These are phyloP conservation scores for Alternaria triticina DNA, from an alignment of 2,329 filamentous ascomycete genomes.

Conservation along the genomic window DNA sequence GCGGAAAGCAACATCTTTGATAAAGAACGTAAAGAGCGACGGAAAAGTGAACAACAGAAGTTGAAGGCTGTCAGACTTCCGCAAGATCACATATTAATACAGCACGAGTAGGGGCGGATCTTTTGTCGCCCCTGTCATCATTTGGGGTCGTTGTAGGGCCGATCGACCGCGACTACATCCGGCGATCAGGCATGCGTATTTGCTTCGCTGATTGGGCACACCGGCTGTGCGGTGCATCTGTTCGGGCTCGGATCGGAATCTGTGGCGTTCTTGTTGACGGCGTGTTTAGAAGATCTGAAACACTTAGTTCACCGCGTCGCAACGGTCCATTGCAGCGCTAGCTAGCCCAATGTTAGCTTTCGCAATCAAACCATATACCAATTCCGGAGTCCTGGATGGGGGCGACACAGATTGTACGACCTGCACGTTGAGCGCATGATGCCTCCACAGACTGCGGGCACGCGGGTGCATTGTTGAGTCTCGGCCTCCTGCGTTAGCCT, in stretches of 20 bases:
- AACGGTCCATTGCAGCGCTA: neutral
- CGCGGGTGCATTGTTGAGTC: neutral
- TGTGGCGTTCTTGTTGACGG: conserved; percentile 2
- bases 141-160: neutral
- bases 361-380: neutral
- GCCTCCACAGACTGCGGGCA: neutral
- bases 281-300: neutral
- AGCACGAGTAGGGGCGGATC: neutral
- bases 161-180: neutral
- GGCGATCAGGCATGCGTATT: conserved; percentile 1
- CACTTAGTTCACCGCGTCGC: neutral
- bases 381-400: neutral
- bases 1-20: neutral
- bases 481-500: neutral
- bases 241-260: neutral
- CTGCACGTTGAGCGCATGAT: neutral
- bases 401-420: neutral
- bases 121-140: neutral
- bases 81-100: neutral
- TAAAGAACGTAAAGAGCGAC: neutral
- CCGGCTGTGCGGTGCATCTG: neutral
- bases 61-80: neutral
- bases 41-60: neutral
- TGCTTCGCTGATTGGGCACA: neutral
- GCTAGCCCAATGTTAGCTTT: neutral